phyloP scores from a whole-genome alignment of 352 stramenopile genomes.

The Stramenopiles sp. region DNA sequence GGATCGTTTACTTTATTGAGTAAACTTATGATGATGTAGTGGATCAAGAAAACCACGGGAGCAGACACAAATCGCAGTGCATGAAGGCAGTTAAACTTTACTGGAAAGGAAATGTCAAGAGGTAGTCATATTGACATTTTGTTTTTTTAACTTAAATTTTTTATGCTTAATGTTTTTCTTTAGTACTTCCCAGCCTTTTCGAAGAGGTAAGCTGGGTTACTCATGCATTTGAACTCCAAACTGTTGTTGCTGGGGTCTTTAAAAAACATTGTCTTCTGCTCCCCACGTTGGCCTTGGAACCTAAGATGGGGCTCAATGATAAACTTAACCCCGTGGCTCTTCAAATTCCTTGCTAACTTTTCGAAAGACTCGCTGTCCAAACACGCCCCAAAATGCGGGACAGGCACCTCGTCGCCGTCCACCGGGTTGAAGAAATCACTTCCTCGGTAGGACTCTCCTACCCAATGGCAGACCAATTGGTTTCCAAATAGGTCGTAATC shows the following conservation, averaged over 20 bases:
- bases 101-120: too few relatives aligned
- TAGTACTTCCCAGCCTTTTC: conserved; percentile 40
- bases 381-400: conserved; percentile 80
- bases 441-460: conserved; percentile 67
- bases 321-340: conserved; percentile 55
- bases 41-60: too few relatives aligned
- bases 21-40: too few relatives aligned
- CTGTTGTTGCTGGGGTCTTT: conserved; percentile 91
- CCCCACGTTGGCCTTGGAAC: conserved; percentile 74
- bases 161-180: neutral
- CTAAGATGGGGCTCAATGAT: conserved; percentile 84
- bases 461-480: conserved; percentile 65
- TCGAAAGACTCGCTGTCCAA: conserved; percentile 78
- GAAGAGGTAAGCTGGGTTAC: conserved; percentile 84
- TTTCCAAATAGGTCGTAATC: conserved; percentile 68
- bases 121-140: too few relatives aligned
- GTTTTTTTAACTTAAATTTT: too few relatives aligned
- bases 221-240: conserved; percentile 98
- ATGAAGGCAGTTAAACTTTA: too few relatives aligned
- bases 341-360: conserved; percentile 51
- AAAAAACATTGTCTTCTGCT: conserved; percentile 99
- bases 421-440: conserved; percentile 87
- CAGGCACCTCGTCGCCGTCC: conserved; percentile 85
- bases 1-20: too few relatives aligned
- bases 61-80: too few relatives aligned